A percentile compares a stretch with the other conserved stretches of the same genome.
phyloP scores from a whole-genome alignment of 805 yeast genomes.

The Trichomonascus vanleenenianus region DNA sequence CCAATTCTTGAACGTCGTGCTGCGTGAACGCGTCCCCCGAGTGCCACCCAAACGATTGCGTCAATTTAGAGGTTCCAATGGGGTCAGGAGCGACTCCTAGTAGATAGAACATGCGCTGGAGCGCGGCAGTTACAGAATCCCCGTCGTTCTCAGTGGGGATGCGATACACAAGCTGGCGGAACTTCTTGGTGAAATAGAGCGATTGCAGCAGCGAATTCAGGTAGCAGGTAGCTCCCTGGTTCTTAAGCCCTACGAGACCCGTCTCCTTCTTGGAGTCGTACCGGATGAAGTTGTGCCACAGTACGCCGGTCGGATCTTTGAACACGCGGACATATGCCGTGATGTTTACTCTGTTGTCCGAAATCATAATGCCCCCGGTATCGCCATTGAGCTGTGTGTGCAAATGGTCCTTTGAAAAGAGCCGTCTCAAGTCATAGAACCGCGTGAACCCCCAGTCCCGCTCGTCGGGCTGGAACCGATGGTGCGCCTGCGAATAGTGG shows the following conservation, averaged over 20 bases:
- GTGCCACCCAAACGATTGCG: conserved; percentile 96
- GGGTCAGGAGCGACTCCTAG: conserved; percentile 68
- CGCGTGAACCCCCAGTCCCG: conserved; percentile 96
- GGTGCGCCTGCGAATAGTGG: conserved; percentile 57
- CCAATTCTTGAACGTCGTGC: conserved; percentile 95
- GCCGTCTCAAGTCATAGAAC: conserved; percentile 50
- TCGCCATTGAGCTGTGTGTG: conserved; percentile 31
- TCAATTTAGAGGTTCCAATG: conserved; percentile 77
- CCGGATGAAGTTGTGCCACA: conserved; percentile 83
- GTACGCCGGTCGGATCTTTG: conserved; percentile 86
- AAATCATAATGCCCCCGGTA: conserved; percentile 18
- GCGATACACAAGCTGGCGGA: conserved; percentile 78
- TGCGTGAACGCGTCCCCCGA: conserved; percentile 91
- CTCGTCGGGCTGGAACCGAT: conserved; percentile 66
- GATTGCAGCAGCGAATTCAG: conserved; percentile 88
- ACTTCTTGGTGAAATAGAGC: conserved; percentile 73
- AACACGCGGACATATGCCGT: conserved; percentile 71
- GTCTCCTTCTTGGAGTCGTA: conserved; percentile 77
- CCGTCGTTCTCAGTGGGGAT: conserved; percentile 69
- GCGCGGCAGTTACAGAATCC: conserved; percentile 67
- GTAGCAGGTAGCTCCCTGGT: conserved; percentile 98
- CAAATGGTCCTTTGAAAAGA: conserved; percentile 29
- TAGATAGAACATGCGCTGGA: conserved; percentile 81
- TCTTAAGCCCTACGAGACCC: conserved; percentile 86
- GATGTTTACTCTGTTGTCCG: conserved; percentile 53